Evolutionary conservation across 305 asterid species (phyloP).

Genomic region (Caryopteris hybrid): DNA sequence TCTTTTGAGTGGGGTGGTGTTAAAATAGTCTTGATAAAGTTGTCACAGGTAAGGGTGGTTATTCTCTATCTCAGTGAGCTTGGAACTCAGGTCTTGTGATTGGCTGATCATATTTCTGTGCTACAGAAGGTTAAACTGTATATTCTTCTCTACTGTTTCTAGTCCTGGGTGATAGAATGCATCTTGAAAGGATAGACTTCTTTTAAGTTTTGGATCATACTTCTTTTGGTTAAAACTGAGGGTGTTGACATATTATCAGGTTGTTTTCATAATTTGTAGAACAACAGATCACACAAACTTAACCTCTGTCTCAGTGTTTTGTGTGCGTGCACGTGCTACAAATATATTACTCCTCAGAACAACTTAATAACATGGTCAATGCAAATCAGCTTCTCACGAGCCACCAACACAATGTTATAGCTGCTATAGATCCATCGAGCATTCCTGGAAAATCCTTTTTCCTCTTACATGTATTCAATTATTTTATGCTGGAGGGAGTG

Average conservation of each 20-base stretch:
- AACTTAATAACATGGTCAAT: neutral
- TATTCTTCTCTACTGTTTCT: neutral
- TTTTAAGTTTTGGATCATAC: neutral
- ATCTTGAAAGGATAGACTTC: neutral
- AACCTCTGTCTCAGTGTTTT: neutral
- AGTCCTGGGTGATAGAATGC: neutral
- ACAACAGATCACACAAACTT: neutral
- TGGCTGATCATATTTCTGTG: neutral
- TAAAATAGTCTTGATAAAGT: neutral
- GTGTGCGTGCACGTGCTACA: neutral
- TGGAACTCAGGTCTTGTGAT: neutral
- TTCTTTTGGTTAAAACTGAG: constrained; percentile 6
- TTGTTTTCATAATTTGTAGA: neutral
- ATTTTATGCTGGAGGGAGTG: neutral
- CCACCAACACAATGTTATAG: neutral
- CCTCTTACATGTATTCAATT: neutral
- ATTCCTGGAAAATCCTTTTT: neutral
- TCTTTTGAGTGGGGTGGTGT: too few relatives aligned
- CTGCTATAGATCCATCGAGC: neutral
- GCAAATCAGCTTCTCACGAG: neutral
- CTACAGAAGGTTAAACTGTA: neutral
- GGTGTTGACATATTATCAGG: neutral
- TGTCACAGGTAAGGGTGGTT: too few relatives aligned
- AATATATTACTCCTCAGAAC: neutral
- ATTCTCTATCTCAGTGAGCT: constrained; percentile 1